Percentiles rank a stretch among this genome's conserved stretches.
Evolutionary conservation across 2,329 filamentous ascomycete species (phyloP).

Genomic region (Fusarium acutatum): DNA sequence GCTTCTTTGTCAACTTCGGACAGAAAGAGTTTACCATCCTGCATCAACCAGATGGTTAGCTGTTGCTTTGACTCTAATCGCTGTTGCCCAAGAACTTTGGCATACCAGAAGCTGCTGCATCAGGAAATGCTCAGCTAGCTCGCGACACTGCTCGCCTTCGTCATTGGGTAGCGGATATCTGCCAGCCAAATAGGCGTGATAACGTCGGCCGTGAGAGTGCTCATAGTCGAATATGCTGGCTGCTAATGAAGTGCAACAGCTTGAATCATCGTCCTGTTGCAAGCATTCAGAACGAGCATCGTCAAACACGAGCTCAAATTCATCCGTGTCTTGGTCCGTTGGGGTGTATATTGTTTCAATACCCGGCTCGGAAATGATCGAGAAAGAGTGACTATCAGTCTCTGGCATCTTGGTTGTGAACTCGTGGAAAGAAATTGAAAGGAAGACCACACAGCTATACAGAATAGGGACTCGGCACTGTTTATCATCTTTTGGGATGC

Average conservation of each 20-base stretch:
- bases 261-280: slow-evolving; percentile 40
- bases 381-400: slow-evolving; percentile 42
- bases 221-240: slow-evolving; percentile 48
- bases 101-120: slow-evolving; percentile 55
- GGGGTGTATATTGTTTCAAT: slow-evolving; percentile 37
- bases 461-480: slow-evolving; percentile 9
- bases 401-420: slow-evolving; percentile 32
- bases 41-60: background rate
- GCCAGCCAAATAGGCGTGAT: slow-evolving; percentile 54
- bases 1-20: slow-evolving; percentile 52
- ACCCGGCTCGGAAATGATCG: slow-evolving; percentile 42
- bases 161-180: slow-evolving; percentile 60
- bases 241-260: slow-evolving; percentile 45
- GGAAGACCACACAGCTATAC: background rate
- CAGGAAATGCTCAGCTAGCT: slow-evolving; percentile 56
- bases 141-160: slow-evolving; percentile 54
- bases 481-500: slow-evolving; percentile 29
- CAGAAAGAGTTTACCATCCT: slow-evolving; percentile 52
- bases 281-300: slow-evolving; percentile 33
- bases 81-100: background rate
- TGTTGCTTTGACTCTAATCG: background rate
- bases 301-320: slow-evolving; percentile 42
- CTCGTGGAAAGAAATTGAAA: background rate
- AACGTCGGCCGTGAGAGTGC: slow-evolving; percentile 48
- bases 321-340: slow-evolving; percentile 43